Conservation (phyloP, 2,329 filamentous ascomycete species). For the Aspergillus viridinutans region DNA sequence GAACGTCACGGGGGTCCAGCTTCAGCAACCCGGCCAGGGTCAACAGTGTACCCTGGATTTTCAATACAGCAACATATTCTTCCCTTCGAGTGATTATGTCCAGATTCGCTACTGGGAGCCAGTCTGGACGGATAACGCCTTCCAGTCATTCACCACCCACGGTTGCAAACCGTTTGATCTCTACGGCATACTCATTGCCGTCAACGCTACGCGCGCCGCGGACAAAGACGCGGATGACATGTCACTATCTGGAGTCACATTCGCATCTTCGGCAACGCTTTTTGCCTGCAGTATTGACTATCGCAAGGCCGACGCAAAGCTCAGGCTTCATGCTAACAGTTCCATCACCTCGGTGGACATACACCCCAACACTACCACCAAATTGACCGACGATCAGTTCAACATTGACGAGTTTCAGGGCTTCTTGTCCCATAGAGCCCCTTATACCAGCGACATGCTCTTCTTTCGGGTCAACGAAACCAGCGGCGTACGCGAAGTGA, state of each 20-base stretch:
- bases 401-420: conserved; percentile 30
- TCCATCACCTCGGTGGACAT: conserved; percentile 26
- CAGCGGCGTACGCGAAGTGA: conserved; percentile 22
- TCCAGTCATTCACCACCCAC: conserved; percentile 17
- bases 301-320: conserved; percentile 22
- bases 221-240: conserved; percentile 5
- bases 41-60: conserved; percentile 25
- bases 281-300: conserved; percentile 32
- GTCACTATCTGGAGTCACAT: conserved; percentile 7
- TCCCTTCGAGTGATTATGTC: conserved; percentile 25
- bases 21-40: conserved; percentile 11
- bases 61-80: conserved; percentile 27
- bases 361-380: conserved; percentile 14
- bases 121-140: conserved; percentile 12
- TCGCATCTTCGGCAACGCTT: conserved; percentile 24
- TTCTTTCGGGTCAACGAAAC: conserved; percentile 28
- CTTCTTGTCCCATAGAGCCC: conserved; percentile 26
- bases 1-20: conserved; percentile 24
- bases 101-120: conserved; percentile 36
- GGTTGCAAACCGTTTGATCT: conserved; percentile 29
- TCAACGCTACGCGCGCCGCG: conserved; percentile 21
- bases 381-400: conserved; percentile 19
- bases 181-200: conserved; percentile 29
- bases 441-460: conserved; percentile 32
- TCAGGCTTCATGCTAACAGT: conserved; percentile 33